Evolutionary conservation across 208 protist genomes (phyloP).

Genomic region (Vickermania spadyakhi): DNA sequence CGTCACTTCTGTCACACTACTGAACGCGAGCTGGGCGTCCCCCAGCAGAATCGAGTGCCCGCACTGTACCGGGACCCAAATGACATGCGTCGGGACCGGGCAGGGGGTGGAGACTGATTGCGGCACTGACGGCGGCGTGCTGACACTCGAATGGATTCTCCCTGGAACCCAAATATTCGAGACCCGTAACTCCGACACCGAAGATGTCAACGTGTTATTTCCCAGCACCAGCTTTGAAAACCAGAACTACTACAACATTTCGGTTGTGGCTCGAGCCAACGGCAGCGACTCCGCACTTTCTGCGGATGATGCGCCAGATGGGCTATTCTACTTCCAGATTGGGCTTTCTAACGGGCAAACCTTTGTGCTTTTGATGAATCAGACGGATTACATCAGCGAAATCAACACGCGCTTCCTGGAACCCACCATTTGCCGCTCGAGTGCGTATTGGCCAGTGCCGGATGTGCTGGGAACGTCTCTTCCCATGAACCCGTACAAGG

Average conservation of each 20-base stretch:
- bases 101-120: conserved; percentile 38
- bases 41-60: conserved; percentile 50
- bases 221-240: conserved; percentile 26
- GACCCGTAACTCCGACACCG: conserved; percentile 4
- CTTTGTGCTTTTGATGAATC: conserved; percentile 50
- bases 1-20: conserved; percentile 20
- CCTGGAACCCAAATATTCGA: conserved; percentile 14
- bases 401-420: conserved; percentile 46
- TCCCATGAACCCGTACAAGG: conserved; percentile 43
- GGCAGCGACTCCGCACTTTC: conserved; percentile 23
- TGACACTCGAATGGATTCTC: conserved; percentile 38
- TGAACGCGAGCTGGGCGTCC: conserved; percentile 50
- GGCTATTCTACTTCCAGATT: conserved; percentile 37
- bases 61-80: conserved; percentile 52
- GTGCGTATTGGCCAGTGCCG: conserved; percentile 71
- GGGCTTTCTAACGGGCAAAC: conserved; percentile 24
- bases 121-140: conserved; percentile 19
- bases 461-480: conserved; percentile 62
- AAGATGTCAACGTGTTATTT: conserved; percentile 14
- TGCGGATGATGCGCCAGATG: conserved; percentile 32
- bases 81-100: conserved; percentile 40
- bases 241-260: conserved; percentile 28
- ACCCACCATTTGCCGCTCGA: conserved; percentile 42
- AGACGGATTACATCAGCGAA: conserved; percentile 64
- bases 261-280: conserved; percentile 45